Evolutionary conservation across 1,284 basidiomycete species (phyloP).

Genomic region (Porogramme epimiltina): DNA sequence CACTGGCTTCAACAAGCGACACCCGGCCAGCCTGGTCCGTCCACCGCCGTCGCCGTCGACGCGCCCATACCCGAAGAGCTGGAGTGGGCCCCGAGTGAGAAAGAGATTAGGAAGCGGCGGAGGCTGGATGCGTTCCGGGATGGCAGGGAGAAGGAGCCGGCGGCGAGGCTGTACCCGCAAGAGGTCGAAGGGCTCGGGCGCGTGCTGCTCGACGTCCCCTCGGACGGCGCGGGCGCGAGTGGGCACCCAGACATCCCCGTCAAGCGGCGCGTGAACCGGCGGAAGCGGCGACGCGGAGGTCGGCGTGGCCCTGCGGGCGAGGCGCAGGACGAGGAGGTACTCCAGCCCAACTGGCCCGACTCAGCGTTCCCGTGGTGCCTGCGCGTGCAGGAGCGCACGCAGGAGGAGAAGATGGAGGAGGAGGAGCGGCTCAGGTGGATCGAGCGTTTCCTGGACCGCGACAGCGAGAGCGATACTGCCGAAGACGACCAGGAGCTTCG

Average conservation of each 20-base stretch:
- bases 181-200: constrained; percentile 68
- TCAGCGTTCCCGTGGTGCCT: constrained; percentile 73
- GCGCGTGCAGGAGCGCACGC: constrained; percentile 53
- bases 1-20: constrained; percentile 43
- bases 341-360: constrained; percentile 76
- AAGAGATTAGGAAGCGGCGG: constrained; percentile 64
- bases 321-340: constrained; percentile 15
- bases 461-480: constrained; percentile 54
- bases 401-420: constrained; percentile 51
- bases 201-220: constrained; percentile 55
- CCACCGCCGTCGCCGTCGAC: constrained; percentile 30
- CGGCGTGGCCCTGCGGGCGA: constrained; percentile 16
- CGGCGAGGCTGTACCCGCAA: constrained; percentile 52
- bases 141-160: constrained; percentile 21
- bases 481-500: constrained; percentile 39
- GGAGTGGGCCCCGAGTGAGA: constrained; percentile 48
- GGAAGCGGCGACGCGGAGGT: constrained; percentile 32
- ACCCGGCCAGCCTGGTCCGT: constrained; percentile 41
- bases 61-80: constrained; percentile 35
- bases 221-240: constrained; percentile 31
- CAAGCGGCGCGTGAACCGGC: constrained; percentile 37
- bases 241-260: constrained; percentile 27
- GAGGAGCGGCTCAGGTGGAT: constrained; percentile 61
- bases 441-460: constrained; percentile 59
- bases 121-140: constrained; percentile 57